Percentiles rank a stretch among this genome's conserved stretches.
phyloP scores from a whole-genome alignment of 306 rosid species.

The Quercus suber region DNA sequence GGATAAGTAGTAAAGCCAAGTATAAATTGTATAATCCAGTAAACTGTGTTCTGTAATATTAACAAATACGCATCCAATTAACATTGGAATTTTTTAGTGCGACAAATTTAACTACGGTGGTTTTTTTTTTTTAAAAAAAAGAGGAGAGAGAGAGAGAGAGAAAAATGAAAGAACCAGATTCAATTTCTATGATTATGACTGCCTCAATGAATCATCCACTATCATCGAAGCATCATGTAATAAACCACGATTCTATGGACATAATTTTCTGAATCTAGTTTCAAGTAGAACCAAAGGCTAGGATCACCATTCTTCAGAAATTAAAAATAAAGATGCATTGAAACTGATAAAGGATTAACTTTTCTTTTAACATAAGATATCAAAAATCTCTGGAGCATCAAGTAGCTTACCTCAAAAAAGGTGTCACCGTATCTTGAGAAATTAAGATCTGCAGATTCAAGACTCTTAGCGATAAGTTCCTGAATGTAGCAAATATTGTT shows the following conservation, averaged over 20 bases:
- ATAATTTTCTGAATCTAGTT: not conserved
- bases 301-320: not conserved
- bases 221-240: not conserved
- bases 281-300: not conserved
- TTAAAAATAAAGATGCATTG: not conserved
- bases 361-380: not conserved
- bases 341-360: not conserved
- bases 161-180: not conserved
- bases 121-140: too few species aligned
- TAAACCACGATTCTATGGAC: not conserved
- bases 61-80: not conserved
- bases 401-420: slow-evolving; percentile 77
- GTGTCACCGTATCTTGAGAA: slow-evolving; percentile 99
- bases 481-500: slow-evolving; percentile 27
- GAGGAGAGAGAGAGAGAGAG: too few species aligned
- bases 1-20: not conserved
- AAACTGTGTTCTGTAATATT: not conserved
- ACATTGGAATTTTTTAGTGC: too few species aligned
- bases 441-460: slow-evolving; percentile 89
- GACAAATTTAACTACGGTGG: too few species aligned
- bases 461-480: slow-evolving; percentile 89
- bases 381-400: not conserved
- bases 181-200: not conserved
- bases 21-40: not conserved
- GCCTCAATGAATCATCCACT: not conserved